Percentiles rank a stretch among this genome's conserved stretches.
These are phyloP conservation scores for Pichia sp. DNA, from an alignment of 1,139 yeast species.

Conservation along the genomic window DNA sequence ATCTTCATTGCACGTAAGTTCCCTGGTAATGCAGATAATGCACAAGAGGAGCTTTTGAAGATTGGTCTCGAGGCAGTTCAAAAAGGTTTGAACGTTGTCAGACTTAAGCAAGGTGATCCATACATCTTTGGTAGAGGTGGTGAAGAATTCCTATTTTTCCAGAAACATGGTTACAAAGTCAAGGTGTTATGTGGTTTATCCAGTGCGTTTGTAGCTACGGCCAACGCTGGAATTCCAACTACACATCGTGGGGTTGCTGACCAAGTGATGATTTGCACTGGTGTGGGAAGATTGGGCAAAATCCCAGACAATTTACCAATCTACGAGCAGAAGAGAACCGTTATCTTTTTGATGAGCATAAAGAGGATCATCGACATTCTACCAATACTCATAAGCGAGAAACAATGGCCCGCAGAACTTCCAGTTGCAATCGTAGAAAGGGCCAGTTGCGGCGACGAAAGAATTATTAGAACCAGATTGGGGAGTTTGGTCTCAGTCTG, in stretches of 20 bases:
- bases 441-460: slow-evolving; percentile 90
- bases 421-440: slow-evolving; percentile 88
- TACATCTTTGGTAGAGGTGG: slow-evolving; percentile 97
- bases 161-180: slow-evolving; percentile 61
- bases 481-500: slow-evolving; percentile 64
- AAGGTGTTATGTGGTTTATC: slow-evolving; percentile 82
- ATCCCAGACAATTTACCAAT: slow-evolving; percentile 67
- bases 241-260: slow-evolving; percentile 92
- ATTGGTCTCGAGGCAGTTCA: slow-evolving; percentile 60
- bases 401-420: slow-evolving; percentile 60
- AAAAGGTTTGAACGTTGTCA: slow-evolving; percentile 70
- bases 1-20: slow-evolving; percentile 86
- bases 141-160: slow-evolving; percentile 73
- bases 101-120: slow-evolving; percentile 96
- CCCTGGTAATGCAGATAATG: slow-evolving; percentile 95
- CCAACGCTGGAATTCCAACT: slow-evolving; percentile 79
- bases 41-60: slow-evolving; percentile 75
- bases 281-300: slow-evolving; percentile 87
- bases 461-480: slow-evolving; percentile 71
- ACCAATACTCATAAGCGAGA: slow-evolving; percentile 40
- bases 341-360: slow-evolving; percentile 84
- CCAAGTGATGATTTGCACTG: slow-evolving; percentile 89
- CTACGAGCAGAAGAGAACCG: slow-evolving; percentile 65
- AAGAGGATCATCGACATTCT: slow-evolving; percentile 73
- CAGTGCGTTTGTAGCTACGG: slow-evolving; percentile 86